phyloP scores from a whole-genome alignment of 345 rosid genomes.

The Bretschneidera sinensis region DNA sequence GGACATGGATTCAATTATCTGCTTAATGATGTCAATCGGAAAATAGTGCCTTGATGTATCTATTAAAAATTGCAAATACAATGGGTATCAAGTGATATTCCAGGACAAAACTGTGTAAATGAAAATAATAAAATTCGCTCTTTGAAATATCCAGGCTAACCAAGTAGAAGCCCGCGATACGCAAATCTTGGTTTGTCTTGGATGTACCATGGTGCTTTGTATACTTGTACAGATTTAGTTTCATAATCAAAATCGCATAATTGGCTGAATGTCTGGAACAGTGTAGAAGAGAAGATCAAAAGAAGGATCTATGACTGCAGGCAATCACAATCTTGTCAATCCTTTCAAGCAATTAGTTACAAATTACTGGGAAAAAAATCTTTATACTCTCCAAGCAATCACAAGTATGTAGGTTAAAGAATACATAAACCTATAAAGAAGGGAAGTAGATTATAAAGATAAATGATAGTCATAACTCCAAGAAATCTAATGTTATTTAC shows the following conservation, averaged over 20 bases:
- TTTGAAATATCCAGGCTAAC: constrained; percentile 26
- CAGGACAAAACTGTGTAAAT: too few relatives aligned
- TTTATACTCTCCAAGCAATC: background rate
- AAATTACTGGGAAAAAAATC: too few relatives aligned
- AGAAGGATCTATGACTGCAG: background rate
- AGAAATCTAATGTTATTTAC: too few relatives aligned
- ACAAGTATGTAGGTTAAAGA: background rate
- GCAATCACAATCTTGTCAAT: background rate
- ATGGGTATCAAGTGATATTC: constrained; percentile 7
- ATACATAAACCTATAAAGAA: background rate
- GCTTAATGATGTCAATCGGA: constrained; percentile 74
- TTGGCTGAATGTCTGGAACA: constrained; percentile 90
- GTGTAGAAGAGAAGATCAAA: background rate
- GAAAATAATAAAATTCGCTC: background rate
- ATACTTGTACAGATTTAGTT: constrained; percentile 61
- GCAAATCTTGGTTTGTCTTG: constrained; percentile 81
- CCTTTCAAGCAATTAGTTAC: background rate
- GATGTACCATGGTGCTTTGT: constrained; percentile 81
- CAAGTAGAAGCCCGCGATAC: constrained; percentile 80
- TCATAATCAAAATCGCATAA: constrained; percentile 71
- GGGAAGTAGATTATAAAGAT: too few relatives aligned
- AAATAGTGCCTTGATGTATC: constrained; percentile 91
- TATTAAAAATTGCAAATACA: constrained; percentile 32
- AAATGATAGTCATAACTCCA: too few relatives aligned
- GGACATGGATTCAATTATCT: constrained; percentile 88